Base-by-base conservation (phyloP, 2,329 filamentous ascomycete species). In the Hypoxylon sp. region DNA sequence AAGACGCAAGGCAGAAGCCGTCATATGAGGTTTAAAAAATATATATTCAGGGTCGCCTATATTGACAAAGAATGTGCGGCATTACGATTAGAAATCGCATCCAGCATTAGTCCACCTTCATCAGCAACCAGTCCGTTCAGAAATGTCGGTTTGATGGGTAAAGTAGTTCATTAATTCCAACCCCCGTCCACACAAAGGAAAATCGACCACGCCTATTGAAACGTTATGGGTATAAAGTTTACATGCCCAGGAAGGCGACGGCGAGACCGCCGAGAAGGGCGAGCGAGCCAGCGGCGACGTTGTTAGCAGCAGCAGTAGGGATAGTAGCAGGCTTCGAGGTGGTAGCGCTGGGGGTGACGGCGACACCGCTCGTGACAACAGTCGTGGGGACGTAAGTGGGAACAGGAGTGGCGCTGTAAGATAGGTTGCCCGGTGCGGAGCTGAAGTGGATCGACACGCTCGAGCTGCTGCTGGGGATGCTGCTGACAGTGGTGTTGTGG, bases 221-320 rank as follows among this genome's bases (percentile, higher is more conserved):
- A 32, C 56, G 25, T 29, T n/a, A 50, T 64, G 7, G 45, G 39
- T 23, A 37, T 7, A 34, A 7, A 43, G 5, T 58, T 82, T 81
- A 84, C 75, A 84, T 75, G 72, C 80, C 81, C 53, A 84, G 67
- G 67, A 78, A 67, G 65, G 81, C 81, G 65, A 80, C 74, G 65
- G 78, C 78, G 25, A 83, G 71, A 70, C 78, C 81, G 68, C 75
- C 81, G 61, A 82, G 51, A 23, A 81, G 68, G 63, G 78, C 79
- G 53, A 82, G 52, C 37, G 79, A 77, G 70, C 77, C 79, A 27
- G 77, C 78, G n/a, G 74, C 78, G 34, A 78, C 65, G 62, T 74
- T 77, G 61, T 71, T 71, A 52, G 76, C 77, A 61, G 65, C 77
- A 43, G 70, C 73, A 54, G 74, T 74, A 50, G 74, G 63, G 43